Evolutionary conservation across 257 asterid genomes (phyloP).

Genomic region (Lycium barbarum): DNA sequence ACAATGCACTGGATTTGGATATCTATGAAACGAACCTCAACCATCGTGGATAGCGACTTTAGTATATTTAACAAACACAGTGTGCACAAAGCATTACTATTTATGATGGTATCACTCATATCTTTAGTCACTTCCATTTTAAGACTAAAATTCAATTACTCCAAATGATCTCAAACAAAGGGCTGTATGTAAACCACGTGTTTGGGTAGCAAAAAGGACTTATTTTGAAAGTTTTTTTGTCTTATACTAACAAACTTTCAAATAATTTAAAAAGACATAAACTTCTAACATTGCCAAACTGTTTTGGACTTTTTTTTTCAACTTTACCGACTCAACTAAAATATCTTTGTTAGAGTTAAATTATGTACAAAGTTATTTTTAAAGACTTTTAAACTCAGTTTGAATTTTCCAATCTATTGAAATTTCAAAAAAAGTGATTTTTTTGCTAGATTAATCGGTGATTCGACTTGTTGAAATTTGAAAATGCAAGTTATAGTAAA

Average conservation of each 20-base stretch:
- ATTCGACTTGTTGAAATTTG: background rate
- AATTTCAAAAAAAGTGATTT: too few relatives aligned
- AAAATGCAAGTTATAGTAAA: too few relatives aligned
- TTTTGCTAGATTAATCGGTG: background rate
- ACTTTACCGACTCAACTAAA: background rate
- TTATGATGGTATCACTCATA: conserved; percentile 12
- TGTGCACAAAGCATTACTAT: background rate
- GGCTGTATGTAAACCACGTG: too few relatives aligned
- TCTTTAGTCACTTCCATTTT: background rate
- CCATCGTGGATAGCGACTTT: background rate
- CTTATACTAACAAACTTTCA: background rate
- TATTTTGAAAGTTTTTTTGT: too few relatives aligned
- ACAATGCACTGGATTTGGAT: conserved; percentile 12
- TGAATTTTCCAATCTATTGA: background rate
- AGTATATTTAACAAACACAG: background rate
- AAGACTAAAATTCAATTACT: background rate
- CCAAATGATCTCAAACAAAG: background rate
- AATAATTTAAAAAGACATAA: too few relatives aligned
- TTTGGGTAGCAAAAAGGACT: too few relatives aligned
- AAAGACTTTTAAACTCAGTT: too few relatives aligned
- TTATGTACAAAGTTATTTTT: too few relatives aligned
- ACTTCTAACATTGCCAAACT: too few relatives aligned
- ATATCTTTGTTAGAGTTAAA: background rate
- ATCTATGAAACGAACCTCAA: background rate
- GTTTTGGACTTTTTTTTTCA: too few relatives aligned